Conservation (phyloP, 2,329 filamentous ascomycete species). For the Trichophyton equinum region DNA sequence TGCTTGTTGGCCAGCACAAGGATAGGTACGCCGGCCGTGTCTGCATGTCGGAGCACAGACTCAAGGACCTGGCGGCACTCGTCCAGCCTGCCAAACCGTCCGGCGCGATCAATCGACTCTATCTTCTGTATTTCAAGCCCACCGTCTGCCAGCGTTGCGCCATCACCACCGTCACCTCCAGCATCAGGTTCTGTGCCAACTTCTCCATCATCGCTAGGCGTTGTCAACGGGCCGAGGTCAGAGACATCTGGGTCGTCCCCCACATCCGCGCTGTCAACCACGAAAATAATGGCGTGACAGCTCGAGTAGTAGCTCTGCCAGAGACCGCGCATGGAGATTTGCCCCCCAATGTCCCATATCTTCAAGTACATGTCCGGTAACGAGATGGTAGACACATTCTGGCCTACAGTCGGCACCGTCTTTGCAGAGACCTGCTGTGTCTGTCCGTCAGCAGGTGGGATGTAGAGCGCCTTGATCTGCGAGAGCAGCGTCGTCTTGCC, state of each 20-base stretch:
- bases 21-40: conserved; percentile 82
- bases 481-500: conserved; percentile 97
- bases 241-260: conserved; percentile 62
- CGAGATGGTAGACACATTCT: conserved; percentile 86
- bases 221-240: conserved; percentile 21
- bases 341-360: conserved; percentile 95
- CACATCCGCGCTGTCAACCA: conserved; percentile 89
- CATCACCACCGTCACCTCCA: background rate
- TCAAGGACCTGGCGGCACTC: conserved; percentile 86
- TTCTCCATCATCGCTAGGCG: conserved; percentile 2
- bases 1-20: conserved; percentile 95
- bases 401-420: conserved; percentile 91
- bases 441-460: conserved; percentile 23
- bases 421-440: conserved; percentile 53
- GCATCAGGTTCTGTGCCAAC: background rate
- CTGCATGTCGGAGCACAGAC: conserved; percentile 72
- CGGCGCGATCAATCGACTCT: conserved; percentile 26
- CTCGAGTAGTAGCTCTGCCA: conserved; percentile 94
- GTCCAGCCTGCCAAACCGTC: conserved; percentile 49
- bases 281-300: conserved; percentile 95
- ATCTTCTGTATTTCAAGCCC: conserved; percentile 7
- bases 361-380: conserved; percentile 94
- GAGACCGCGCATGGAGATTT: conserved; percentile 72
- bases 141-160: conserved; percentile 17
- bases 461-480: conserved; percentile 82